Evolutionary conservation across 1,139 yeast species (phyloP).

Genomic region (Hyphopichia pseudoburtonii): DNA sequence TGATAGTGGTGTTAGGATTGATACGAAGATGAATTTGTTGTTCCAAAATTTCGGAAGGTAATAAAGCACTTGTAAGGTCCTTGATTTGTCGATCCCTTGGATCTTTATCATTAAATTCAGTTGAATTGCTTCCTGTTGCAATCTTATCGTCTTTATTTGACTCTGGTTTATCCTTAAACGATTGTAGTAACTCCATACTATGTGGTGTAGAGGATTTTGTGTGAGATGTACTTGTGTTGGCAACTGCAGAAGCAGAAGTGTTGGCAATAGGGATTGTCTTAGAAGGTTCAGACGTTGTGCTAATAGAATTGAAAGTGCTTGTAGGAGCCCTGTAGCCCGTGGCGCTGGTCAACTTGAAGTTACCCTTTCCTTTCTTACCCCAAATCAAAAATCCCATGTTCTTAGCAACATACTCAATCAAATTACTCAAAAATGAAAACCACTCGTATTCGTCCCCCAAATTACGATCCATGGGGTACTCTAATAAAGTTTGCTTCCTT

Average conservation of each 20-base stretch:
- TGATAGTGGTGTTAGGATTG: constrained; percentile 27
- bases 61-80: constrained; percentile 29
- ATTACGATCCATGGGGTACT: constrained; percentile 48
- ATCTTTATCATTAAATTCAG: constrained; percentile 6
- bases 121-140: constrained; percentile 3
- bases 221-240: constrained; percentile 4
- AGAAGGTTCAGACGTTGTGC: too few relatives aligned
- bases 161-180: not conserved
- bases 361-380: constrained; percentile 57
- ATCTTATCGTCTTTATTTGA: constrained; percentile 3
- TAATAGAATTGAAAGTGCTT: not conserved
- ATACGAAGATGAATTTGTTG: constrained; percentile 43
- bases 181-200: constrained; percentile 22
- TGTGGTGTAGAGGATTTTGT: constrained; percentile 20
- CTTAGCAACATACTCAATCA: constrained; percentile 75
- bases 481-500: constrained; percentile 61
- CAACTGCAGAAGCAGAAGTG: not conserved
- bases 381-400: constrained; percentile 71
- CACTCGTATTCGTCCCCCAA: constrained; percentile 33
- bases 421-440: constrained; percentile 50
- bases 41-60: constrained; percentile 50
- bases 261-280: too few relatives aligned
- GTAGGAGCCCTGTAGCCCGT: constrained; percentile 6
- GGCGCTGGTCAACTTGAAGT: constrained; percentile 8
- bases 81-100: constrained; percentile 17